Percentiles rank a stretch among this genome's conserved stretches.
Evolutionary conservation across 805 yeast species (phyloP).

Genomic region (Kurtzmaniella fragi): DNA sequence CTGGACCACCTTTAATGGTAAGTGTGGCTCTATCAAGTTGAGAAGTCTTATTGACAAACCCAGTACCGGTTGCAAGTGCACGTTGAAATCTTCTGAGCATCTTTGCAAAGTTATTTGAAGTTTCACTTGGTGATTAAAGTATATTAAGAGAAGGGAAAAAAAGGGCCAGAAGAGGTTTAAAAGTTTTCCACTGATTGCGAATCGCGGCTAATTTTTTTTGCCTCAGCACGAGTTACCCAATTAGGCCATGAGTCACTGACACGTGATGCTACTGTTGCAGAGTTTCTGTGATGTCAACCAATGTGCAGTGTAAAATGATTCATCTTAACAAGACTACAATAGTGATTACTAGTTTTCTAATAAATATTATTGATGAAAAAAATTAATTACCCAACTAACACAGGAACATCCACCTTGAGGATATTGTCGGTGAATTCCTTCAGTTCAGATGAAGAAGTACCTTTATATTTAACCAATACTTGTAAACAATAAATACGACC

Average conservation of each 20-base stretch:
- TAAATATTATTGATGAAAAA: too few relatives aligned
- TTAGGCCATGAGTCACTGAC: conserved; percentile 21
- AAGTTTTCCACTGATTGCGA: conserved; percentile 22
- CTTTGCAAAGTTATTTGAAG: conserved; percentile 1
- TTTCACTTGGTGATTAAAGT: neutral
- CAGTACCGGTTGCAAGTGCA: conserved; percentile 31
- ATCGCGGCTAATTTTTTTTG: conserved; percentile 27
- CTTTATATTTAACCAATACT: conserved; percentile 40
- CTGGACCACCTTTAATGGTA: conserved; percentile 88
- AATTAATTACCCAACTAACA: conserved; percentile 25
- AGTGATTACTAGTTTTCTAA: too few relatives aligned
- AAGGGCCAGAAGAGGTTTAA: conserved; percentile 6
- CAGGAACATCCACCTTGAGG: conserved; percentile 31
- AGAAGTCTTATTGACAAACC: conserved; percentile 31
- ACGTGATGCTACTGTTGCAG: neutral
- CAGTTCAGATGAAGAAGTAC: conserved; percentile 29
- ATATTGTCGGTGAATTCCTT: conserved; percentile 26
- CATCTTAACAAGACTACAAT: too few relatives aligned
- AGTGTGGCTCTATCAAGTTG: conserved; percentile 77
- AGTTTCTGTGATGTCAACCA: neutral
- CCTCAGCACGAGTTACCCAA: conserved; percentile 13
- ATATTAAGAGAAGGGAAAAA: neutral
- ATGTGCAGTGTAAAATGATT: neutral
- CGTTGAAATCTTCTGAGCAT: conserved; percentile 15
- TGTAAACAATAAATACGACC: conserved; percentile 54